Base-by-base conservation (phyloP, 1,139 yeast species). In the Sugiyamaella castrensis region DNA sequence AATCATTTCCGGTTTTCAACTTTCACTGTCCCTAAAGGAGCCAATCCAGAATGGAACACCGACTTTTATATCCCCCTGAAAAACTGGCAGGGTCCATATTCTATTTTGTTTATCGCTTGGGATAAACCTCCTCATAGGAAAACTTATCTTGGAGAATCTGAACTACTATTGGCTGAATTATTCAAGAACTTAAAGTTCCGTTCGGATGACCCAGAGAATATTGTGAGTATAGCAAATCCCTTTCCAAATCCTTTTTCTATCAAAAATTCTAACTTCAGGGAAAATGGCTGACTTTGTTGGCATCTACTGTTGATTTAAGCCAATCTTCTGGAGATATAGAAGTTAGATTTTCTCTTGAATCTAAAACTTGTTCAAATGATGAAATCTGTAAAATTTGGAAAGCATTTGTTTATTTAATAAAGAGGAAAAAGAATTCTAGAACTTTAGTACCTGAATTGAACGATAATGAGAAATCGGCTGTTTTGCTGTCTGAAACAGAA, bases 91-190 rank as follows among this genome's bases (percentile, higher is more conserved):
- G 41, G 54, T 50, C 48, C 50, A 19, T 53, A n/a, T 19, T 56
- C 60, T 0, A 34, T 72, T 2, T 66, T 65, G 27, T 56, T 71
- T 15, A 69, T 68, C 1, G 67, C 66, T 16, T 70, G 73, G 73
- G 70, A 66, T 50, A 64, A 67, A 44, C 67, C 65, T 35, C 53
- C 62, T 13, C 54, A 58, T 37, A 52, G 63, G 13, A 64, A 66
- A 51, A 73, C 71, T 47, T 82, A 81, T 59, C 63, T 82, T 47
- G 87, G 87, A 1, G 87, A 81, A 55, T 65, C 77, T 26, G 63
- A 82, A 34, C 54, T 82, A 12, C 68, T 71, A n/a, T 55, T 80
- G 5, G 54, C 65, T 4, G 79, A 77, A 24, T 53, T 79, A 3
- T 76, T 45, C 36, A 43, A 28, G 32, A 26, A 30, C 9, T 19